Evolutionary conservation across 164 flowering plant genomes (phyloP).

Genomic region (Brasenia schreberi): DNA sequence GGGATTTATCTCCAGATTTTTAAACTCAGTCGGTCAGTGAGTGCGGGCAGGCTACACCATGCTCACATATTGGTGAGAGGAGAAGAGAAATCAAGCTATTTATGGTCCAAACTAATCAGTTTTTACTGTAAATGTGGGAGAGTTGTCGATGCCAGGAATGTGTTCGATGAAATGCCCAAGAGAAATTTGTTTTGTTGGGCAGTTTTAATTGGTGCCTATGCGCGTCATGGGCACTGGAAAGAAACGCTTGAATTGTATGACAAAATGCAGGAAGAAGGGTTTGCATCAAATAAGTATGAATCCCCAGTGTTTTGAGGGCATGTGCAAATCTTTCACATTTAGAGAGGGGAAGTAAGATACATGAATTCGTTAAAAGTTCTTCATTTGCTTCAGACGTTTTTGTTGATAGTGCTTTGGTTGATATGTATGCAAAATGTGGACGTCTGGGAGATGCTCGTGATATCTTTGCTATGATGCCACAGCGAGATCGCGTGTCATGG

Average conservation of each 20-base stretch:
- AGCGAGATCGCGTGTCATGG: slow-evolving; percentile 54
- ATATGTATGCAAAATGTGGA: slow-evolving; percentile 74
- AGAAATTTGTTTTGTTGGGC: slow-evolving; percentile 43
- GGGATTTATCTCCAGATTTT: slow-evolving; percentile 19
- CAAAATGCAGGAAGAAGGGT: slow-evolving; percentile 40
- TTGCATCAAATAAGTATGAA: slow-evolving; percentile 25
- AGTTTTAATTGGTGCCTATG: slow-evolving; percentile 38
- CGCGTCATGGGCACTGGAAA: slow-evolving; percentile 36
- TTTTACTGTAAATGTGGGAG: slow-evolving; percentile 35
- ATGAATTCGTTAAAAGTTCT: slow-evolving; percentile 24
- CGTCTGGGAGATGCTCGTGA: slow-evolving; percentile 27
- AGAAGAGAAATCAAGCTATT: slow-evolving; percentile 21
- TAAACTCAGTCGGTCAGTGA: slow-evolving; percentile 22
- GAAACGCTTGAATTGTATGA: slow-evolving; percentile 40
- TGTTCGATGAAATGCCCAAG: slow-evolving; percentile 59
- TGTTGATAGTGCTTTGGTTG: slow-evolving; percentile 49
- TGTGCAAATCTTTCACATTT: slow-evolving; percentile 43
- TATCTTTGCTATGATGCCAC: slow-evolving; percentile 45
- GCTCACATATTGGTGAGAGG: slow-evolving; percentile 43
- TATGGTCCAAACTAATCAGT: slow-evolving; percentile 46
- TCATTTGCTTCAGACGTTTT: slow-evolving; percentile 32
- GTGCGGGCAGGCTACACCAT: slow-evolving; percentile 35
- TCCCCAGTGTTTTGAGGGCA: slow-evolving; percentile 65
- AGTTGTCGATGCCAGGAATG: slow-evolving; percentile 24
- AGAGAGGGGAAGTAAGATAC: slow-evolving; percentile 35